Percentiles rank a stretch among this genome's conserved stretches.
phyloP scores from a whole-genome alignment of 257 asterid genomes.

The Paulownia fortunei region DNA sequence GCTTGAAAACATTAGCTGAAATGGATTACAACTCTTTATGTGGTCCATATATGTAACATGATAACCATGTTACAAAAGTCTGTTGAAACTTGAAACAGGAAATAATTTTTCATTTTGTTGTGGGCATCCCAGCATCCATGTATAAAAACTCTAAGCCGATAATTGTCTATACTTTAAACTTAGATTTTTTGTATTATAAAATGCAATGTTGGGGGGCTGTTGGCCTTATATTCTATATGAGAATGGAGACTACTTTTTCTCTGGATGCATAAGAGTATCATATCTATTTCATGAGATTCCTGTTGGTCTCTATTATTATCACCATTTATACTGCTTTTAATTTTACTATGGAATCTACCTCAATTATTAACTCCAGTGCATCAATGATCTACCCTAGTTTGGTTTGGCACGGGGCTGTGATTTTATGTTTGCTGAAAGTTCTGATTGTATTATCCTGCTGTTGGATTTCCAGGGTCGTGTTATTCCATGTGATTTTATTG shows the following conservation, averaged over 20 bases:
- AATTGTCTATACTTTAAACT: neutral
- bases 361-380: neutral
- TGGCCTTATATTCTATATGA: conserved; percentile 3
- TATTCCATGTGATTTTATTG: conserved; percentile 98
- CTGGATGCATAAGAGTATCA: neutral
- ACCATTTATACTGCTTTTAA: conserved; percentile 4
- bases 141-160: neutral
- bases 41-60: neutral
- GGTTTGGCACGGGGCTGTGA: conserved; percentile 27
- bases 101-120: neutral
- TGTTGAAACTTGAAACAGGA: neutral
- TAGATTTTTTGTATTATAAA: neutral
- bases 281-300: neutral
- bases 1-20: conserved; percentile 4
- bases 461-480: conserved; percentile 85
- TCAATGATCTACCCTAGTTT: neutral
- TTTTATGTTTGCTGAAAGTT: conserved; percentile 30
- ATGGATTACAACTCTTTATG: conserved; percentile 5
- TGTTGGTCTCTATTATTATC: conserved; percentile 9
- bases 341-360: conserved; percentile 15
- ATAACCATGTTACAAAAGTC: neutral
- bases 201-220: neutral
- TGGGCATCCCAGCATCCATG: conserved; percentile 7
- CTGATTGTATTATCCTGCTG: conserved; percentile 33
- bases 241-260: neutral